phyloP scores from a whole-genome alignment of 331 rosid species.

The Malus hybrid region DNA sequence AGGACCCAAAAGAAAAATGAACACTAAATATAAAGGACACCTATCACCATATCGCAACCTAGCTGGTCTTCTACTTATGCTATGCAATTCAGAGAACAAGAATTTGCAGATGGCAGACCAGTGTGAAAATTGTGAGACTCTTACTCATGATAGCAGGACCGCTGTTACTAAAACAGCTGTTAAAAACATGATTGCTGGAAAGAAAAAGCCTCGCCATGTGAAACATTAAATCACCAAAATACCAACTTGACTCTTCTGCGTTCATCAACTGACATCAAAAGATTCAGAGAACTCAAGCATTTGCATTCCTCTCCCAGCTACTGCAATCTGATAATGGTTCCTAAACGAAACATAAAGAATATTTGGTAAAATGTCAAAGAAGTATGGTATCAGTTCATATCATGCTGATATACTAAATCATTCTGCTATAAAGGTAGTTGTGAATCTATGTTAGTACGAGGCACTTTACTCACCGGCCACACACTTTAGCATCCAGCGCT shows the following conservation, averaged over 20 bases:
- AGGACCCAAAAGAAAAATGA: not conserved
- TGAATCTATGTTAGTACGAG: not conserved
- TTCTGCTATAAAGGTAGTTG: not conserved
- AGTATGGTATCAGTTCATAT: not conserved
- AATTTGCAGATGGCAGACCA: not conserved
- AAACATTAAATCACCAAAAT: not conserved
- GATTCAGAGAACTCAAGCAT: constrained; percentile 57
- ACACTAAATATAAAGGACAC: not conserved
- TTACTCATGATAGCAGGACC: not conserved
- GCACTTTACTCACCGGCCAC: constrained; percentile 51
- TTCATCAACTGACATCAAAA: constrained; percentile 4
- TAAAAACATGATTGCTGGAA: not conserved
- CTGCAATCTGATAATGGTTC: constrained; percentile 76
- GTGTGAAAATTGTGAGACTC: not conserved
- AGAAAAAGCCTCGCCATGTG: not conserved
- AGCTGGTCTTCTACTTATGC: no score
- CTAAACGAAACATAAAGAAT: constrained; percentile 32
- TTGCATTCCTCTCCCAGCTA: constrained; percentile 98
- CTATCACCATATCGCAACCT: not conserved
- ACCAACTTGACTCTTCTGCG: constrained; percentile 8
- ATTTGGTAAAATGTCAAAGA: not conserved
- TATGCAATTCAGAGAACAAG: not conserved
- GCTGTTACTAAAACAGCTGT: not conserved
- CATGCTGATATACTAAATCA: not conserved
- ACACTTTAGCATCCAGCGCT: constrained; percentile 68